Percentiles rank a stretch among this genome's conserved stretches.
These are phyloP conservation scores for Fusarium piperis DNA, from an alignment of 2,329 filamentous ascomycete genomes.

Conservation along the genomic window DNA sequence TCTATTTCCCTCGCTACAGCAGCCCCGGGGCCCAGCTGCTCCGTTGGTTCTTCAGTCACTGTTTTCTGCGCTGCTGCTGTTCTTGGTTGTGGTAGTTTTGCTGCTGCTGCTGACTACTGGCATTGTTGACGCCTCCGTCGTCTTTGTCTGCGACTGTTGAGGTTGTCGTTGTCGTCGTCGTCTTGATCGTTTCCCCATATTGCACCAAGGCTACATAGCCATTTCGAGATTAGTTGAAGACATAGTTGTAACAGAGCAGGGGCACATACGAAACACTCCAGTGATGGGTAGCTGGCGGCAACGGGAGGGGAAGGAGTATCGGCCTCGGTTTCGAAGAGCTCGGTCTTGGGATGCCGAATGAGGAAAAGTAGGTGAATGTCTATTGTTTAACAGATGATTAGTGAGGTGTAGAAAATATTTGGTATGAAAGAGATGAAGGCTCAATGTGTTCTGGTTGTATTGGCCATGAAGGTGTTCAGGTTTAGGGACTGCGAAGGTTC, in stretches of 20 bases:
- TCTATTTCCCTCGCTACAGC: too few species aligned
- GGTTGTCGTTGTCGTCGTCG: too few species aligned
- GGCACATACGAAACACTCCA: background rate
- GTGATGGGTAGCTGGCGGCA: background rate
- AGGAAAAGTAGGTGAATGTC: background rate
- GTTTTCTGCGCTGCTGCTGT: too few species aligned
- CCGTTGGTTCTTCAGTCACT: too few species aligned
- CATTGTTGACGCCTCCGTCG: too few species aligned
- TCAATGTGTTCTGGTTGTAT: background rate
- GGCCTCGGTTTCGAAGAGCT: background rate
- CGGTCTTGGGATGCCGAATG: background rate
- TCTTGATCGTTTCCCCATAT: too few species aligned
- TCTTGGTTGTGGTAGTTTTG: too few species aligned
- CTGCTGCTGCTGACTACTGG: too few species aligned
- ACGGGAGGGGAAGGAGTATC: background rate
- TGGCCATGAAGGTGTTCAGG: background rate
- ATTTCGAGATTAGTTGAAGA: background rate
- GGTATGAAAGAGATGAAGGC: background rate
- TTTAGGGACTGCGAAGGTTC: background rate
- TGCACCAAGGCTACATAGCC: background rate
- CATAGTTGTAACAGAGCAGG: background rate
- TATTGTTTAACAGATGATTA: background rate
- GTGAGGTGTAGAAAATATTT: background rate
- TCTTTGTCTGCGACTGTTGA: too few species aligned
- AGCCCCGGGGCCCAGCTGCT: too few species aligned